Percentiles rank a stretch among this genome's conserved stretches.
These are phyloP conservation scores for Umbilicus rupestris DNA, from an alignment of 164 flowering plant species.

Conservation along the genomic window DNA sequence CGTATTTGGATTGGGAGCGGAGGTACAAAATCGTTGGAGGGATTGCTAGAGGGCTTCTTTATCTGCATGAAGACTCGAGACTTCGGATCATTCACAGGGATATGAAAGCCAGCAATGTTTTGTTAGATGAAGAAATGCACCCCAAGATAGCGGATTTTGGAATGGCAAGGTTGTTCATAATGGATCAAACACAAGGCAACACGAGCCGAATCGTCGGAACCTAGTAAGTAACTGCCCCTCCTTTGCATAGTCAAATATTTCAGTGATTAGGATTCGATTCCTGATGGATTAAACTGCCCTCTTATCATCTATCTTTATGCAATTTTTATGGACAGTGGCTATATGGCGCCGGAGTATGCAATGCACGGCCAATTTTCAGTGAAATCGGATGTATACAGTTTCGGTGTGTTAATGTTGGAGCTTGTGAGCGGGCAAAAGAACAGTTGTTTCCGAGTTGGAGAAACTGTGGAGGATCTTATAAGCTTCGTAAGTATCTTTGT, in stretches of 20 bases:
- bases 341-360: constrained; percentile 25
- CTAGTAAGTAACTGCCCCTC: too few relatives aligned
- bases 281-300: too few relatives aligned
- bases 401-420: constrained; percentile 24
- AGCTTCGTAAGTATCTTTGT: constrained; percentile 7
- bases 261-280: too few relatives aligned
- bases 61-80: constrained; percentile 38
- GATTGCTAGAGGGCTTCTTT: constrained; percentile 31
- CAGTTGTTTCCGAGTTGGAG: neutral
- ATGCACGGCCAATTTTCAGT: constrained; percentile 15
- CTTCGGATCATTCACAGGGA: constrained; percentile 41
- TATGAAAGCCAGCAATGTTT: constrained; percentile 34
- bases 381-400: constrained; percentile 28
- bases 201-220: constrained; percentile 35
- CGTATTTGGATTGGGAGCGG: constrained; percentile 20
- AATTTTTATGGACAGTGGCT: neutral
- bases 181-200: constrained; percentile 20
- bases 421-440: constrained; percentile 16
- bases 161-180: constrained; percentile 24
- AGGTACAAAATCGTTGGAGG: constrained; percentile 28
- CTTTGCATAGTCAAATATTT: too few relatives aligned
- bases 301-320: too few relatives aligned
- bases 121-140: constrained; percentile 29
- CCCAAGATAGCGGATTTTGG: constrained; percentile 51
- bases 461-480: neutral